Base-by-base conservation (phyloP, 805 yeast species). In the Candida adriatica region DNA sequence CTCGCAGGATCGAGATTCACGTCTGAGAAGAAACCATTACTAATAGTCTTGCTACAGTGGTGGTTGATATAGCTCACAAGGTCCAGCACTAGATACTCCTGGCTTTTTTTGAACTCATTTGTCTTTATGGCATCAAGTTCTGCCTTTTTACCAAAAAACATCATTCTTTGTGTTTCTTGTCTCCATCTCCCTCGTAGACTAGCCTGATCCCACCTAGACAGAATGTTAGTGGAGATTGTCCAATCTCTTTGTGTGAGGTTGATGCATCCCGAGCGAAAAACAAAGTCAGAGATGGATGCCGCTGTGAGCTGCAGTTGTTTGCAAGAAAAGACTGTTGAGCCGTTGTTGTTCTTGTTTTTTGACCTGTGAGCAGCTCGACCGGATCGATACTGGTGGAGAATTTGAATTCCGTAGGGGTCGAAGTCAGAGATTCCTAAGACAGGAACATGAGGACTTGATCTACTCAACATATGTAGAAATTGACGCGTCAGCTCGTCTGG, bases 341-440 rank as follows among this genome's bases (percentile, higher is more conserved):
- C 15, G 16, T 8, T 13, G 18, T 3, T 15, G 25, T 11, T 19
- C 10, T 8, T 19, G 8, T 8, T 17, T 16, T 44, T 46, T 13
- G 27, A 20, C 10, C 33, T 43, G 22, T n/a, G n/a, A n/a, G n/a
- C 8, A 8, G 22, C 11, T 11, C 42, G 41, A 16, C 48, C 53
- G 9, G 37, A 29, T 33, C 53, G 50, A 45, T 69, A 78, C 30
- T 65, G 68, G 17, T 59, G 46, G 25, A 69, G 64, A n/a, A 80
- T 81, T 45, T 66, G 61, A 6, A 75, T 46, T 0, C 88, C 90
- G 53, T 75, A 70, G 3, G 81, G 72, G 48, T 81, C 90, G 17
- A 79, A 66, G 52, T 81, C 90, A 16, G 74, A 70, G 38, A 68
- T 57, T 1, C 74, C 73, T 13, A 55, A 43, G 11, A 75, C 56